Conservation (phyloP, 2,329 filamentous ascomycete species). For the Gremmenia infestans region DNA sequence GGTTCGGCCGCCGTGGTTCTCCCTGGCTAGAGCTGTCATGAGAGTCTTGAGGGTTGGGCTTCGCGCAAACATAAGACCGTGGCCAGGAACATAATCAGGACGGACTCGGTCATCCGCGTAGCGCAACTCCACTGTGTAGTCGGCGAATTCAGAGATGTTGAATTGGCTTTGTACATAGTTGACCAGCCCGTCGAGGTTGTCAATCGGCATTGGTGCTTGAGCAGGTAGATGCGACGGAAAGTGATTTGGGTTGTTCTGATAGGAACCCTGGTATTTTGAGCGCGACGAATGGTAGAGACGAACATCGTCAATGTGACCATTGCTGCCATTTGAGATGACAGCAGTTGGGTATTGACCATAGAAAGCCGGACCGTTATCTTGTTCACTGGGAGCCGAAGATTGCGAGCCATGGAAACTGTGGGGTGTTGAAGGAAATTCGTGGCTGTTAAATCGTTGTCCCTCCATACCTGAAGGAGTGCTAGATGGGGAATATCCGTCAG, state of each 20-base stretch:
- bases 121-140: constrained; percentile 44
- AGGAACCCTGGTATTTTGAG: constrained; percentile 16
- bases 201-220: constrained; percentile 24
- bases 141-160: constrained; percentile 37
- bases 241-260: constrained; percentile 6
- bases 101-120: constrained; percentile 37
- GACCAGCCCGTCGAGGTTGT: constrained; percentile 35
- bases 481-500: constrained; percentile 33
- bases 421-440: constrained; percentile 48
- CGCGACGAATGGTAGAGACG: constrained; percentile 24
- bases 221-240: constrained; percentile 6
- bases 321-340: constrained; percentile 38
- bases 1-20: constrained; percentile 31
- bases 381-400: constrained; percentile 46
- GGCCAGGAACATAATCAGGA: constrained; percentile 45
- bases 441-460: constrained; percentile 25
- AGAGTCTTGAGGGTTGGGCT: constrained; percentile 40
- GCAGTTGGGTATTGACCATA: constrained; percentile 37
- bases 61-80: constrained; percentile 51
- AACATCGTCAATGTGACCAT: constrained; percentile 29
- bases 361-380: constrained; percentile 28
- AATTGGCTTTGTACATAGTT: constrained; percentile 38
- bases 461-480: constrained; percentile 25
- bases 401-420: constrained; percentile 60
- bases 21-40: constrained; percentile 23